A percentile compares a stretch with the other conserved stretches of the same genome.
Conservation (phyloP, 1,284 basidiomycete genomes). For the Apiotrichum sp. region DNA sequence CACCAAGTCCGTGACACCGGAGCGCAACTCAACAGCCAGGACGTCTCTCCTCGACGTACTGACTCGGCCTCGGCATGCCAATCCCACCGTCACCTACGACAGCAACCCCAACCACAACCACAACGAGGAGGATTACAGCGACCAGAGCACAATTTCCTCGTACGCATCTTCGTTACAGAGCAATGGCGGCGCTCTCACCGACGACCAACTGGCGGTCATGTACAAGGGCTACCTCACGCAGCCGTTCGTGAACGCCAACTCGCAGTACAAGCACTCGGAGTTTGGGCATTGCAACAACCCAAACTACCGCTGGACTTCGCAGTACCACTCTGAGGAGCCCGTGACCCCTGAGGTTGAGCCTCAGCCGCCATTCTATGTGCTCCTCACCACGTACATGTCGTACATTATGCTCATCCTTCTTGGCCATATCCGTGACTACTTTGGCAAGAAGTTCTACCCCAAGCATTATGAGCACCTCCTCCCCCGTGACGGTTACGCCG, state of each 20-base stretch:
- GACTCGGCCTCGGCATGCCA: conserved; percentile 24
- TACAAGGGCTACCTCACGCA: conserved; percentile 41
- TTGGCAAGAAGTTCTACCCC: conserved; percentile 78
- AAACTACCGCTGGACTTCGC: conserved; percentile 46
- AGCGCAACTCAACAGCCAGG: conserved; percentile 19
- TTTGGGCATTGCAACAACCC: conserved; percentile 46
- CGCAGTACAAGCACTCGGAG: conserved; percentile 41
- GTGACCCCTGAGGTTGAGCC: conserved; percentile 55
- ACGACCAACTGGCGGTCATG: conserved; percentile 32
- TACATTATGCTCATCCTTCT: conserved; percentile 82
- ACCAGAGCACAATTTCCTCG: conserved; percentile 35
- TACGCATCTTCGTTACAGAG: conserved; percentile 29
- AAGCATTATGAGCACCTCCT: conserved; percentile 72
- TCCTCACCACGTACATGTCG: conserved; percentile 85
- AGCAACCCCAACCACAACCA: conserved; percentile 16
- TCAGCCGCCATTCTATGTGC: conserved; percentile 83
- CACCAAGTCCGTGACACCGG: neutral
- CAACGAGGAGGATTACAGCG: conserved; percentile 32
- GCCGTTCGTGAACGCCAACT: conserved; percentile 34
- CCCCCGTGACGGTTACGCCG: conserved; percentile 81
- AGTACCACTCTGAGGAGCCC: conserved; percentile 46
- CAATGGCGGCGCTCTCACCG: conserved; percentile 1
- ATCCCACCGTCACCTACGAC: conserved; percentile 18
- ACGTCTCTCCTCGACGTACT: conserved; percentile 35
- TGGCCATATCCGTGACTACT: conserved; percentile 90